Evolutionary conservation across 1,284 basidiomycete species (phyloP).

Genomic region (Calocybe gambosa): DNA sequence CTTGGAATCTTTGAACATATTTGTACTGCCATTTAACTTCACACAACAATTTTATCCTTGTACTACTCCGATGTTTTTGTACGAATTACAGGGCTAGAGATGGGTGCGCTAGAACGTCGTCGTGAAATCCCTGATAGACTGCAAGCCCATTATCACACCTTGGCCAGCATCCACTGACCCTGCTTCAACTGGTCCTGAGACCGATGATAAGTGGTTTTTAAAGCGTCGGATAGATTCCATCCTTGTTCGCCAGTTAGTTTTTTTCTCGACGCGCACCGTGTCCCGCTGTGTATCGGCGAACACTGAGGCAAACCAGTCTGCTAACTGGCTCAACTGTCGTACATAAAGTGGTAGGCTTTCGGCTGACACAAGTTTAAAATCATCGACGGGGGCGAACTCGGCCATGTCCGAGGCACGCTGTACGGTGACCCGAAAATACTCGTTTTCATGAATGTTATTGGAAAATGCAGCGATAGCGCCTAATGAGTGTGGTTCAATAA

Average conservation of each 20-base stretch:
- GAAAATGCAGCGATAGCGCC: slow-evolving; percentile 79
- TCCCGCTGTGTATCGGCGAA: slow-evolving; percentile 73
- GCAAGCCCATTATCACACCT: slow-evolving; percentile 37
- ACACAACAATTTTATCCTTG: too few species aligned
- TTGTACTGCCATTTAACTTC: too few species aligned
- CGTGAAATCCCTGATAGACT: slow-evolving; percentile 48
- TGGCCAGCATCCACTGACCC: slow-evolving; percentile 21
- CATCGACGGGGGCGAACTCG: slow-evolving; percentile 85
- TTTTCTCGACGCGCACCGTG: slow-evolving; percentile 68
- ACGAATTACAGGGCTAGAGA: background rate
- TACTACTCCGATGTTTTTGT: background rate
- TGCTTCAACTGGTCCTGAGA: slow-evolving; percentile 17
- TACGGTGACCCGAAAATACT: slow-evolving; percentile 89
- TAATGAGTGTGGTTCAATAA: slow-evolving; percentile 90
- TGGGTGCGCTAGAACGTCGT: slow-evolving; percentile 23
- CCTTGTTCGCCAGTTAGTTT: slow-evolving; percentile 85
- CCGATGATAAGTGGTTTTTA: slow-evolving; percentile 30
- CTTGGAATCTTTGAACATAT: too few species aligned
- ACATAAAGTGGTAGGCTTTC: slow-evolving; percentile 78
- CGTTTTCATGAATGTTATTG: slow-evolving; percentile 73
- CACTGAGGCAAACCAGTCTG: slow-evolving; percentile 85
- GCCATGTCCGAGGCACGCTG: slow-evolving; percentile 85
- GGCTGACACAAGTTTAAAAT: slow-evolving; percentile 89
- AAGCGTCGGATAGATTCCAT: slow-evolving; percentile 71
- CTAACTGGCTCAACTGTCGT: slow-evolving; percentile 78